These are phyloP conservation scores for Sequoia sempervirens DNA, from an alignment of 75 land plant species.

Conservation along the genomic window DNA sequence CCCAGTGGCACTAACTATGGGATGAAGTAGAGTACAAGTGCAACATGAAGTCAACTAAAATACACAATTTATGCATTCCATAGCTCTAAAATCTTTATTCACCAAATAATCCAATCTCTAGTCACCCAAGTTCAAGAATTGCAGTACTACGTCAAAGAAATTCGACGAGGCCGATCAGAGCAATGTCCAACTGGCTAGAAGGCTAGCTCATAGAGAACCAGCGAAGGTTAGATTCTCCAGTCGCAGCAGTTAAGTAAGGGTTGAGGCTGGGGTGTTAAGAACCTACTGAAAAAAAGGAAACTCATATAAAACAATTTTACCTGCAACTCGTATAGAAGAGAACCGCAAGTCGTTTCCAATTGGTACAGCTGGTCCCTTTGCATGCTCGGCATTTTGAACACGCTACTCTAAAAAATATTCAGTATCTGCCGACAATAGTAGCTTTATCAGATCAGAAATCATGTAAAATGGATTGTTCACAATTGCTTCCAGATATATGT, in stretches of 20 bases:
- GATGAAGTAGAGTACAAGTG: no score
- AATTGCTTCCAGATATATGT: neutral
- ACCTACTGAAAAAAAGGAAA: no score
- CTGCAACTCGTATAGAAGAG: conserved; percentile 82
- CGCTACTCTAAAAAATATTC: neutral
- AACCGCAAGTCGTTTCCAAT: conserved; percentile 77
- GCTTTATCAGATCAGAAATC: neutral
- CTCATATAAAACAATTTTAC: conserved; percentile 14
- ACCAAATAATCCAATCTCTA: neutral
- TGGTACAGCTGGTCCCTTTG: conserved; percentile 36
- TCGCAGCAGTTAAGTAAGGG: no score
- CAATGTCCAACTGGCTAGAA: neutral
- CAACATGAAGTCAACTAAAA: no score
- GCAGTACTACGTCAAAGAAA: neutral
- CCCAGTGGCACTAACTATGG: neutral
- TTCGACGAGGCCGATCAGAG: neutral
- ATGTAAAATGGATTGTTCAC: neutral
- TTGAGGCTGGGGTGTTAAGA: no score
- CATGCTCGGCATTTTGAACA: conserved; percentile 15
- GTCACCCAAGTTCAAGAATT: neutral
- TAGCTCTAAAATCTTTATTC: no score
- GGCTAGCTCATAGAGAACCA: neutral
- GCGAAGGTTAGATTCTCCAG: neutral
- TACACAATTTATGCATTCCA: no score
- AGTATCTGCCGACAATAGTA: neutral